These are phyloP conservation scores for Penicillium glabrum DNA, from an alignment of 2,329 filamentous ascomycete genomes.

Conservation along the genomic window DNA sequence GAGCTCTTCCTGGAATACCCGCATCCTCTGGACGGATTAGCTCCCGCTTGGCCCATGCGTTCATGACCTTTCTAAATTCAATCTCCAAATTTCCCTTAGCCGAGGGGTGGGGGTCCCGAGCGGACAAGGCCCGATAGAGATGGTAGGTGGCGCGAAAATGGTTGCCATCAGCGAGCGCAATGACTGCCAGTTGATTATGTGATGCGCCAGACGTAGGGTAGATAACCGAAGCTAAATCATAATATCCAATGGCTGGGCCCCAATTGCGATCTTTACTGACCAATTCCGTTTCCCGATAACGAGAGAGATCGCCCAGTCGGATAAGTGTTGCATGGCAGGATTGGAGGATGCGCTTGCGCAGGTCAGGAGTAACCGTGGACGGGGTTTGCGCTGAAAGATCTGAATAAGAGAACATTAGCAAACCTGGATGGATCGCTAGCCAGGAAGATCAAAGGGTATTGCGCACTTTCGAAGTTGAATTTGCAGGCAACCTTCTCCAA, in stretches of 20 bases:
- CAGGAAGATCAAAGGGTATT: neutral
- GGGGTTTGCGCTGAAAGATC: constrained; percentile 47
- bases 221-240: constrained; percentile 75
- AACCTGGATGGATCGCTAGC: neutral
- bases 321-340: constrained; percentile 83
- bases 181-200: constrained; percentile 87
- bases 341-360: constrained; percentile 62
- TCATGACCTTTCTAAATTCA: constrained; percentile 69
- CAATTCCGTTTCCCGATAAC: constrained; percentile 76
- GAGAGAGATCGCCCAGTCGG: constrained; percentile 83
- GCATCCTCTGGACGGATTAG: constrained; percentile 52
- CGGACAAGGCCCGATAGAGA: constrained; percentile 78
- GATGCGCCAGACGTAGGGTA: constrained; percentile 76
- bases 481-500: constrained; percentile 57
- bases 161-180: constrained; percentile 72
- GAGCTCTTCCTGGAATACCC: constrained; percentile 52
- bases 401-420: constrained; percentile 20
- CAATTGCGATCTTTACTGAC: constrained; percentile 73
- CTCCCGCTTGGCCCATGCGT: constrained; percentile 57
- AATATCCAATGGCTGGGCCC: constrained; percentile 79
- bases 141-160: constrained; percentile 86
- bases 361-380: constrained; percentile 47
- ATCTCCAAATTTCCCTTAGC: constrained; percentile 75
- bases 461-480: constrained; percentile 50
- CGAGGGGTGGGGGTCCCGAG: constrained; percentile 70